Evolutionary conservation across 345 rosid species (phyloP).

Genomic region (Rhizophora mangle): DNA sequence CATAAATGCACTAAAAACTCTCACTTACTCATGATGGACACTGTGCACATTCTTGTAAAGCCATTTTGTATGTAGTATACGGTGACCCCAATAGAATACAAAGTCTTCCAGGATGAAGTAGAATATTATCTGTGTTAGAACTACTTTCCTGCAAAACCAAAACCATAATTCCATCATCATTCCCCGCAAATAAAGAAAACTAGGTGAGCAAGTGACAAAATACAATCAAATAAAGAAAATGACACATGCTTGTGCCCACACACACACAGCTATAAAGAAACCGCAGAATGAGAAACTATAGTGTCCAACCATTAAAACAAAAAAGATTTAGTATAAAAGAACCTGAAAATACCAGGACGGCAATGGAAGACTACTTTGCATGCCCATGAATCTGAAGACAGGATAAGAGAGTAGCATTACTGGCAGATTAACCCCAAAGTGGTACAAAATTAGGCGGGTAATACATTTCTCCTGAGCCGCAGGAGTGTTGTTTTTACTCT

Average conservation of each 20-base stretch:
- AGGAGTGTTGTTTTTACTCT: constrained; percentile 75
- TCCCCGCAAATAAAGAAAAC: background rate
- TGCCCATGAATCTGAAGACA: constrained; percentile 92
- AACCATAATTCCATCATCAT: constrained; percentile 10
- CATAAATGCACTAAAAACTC: constrained; percentile 7
- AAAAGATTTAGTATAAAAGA: constrained; percentile 57
- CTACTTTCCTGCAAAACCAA: constrained; percentile 62
- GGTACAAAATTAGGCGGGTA: constrained; percentile 67
- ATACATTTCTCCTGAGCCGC: constrained; percentile 96
- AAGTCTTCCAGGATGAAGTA: constrained; percentile 97
- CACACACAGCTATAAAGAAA: background rate
- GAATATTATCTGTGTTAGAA: constrained; percentile 69
- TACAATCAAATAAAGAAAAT: background rate
- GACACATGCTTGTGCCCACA: no score
- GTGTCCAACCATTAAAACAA: constrained; percentile 23
- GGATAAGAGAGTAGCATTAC: constrained; percentile 86
- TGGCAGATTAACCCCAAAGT: constrained; percentile 82
- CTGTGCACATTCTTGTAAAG: constrained; percentile 91
- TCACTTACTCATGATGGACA: constrained; percentile 96
- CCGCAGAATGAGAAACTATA: constrained; percentile 15
- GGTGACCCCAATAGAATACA: constrained; percentile 97
- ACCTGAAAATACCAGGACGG: constrained; percentile 99
- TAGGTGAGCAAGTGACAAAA: background rate
- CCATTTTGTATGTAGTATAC: constrained; percentile 92
- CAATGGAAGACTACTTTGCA: constrained; percentile 85